Evolutionary conservation across 331 rosid species (phyloP), one percentile per base, ranked within the genome.

Genomic region (Quercus phellos): DNA sequence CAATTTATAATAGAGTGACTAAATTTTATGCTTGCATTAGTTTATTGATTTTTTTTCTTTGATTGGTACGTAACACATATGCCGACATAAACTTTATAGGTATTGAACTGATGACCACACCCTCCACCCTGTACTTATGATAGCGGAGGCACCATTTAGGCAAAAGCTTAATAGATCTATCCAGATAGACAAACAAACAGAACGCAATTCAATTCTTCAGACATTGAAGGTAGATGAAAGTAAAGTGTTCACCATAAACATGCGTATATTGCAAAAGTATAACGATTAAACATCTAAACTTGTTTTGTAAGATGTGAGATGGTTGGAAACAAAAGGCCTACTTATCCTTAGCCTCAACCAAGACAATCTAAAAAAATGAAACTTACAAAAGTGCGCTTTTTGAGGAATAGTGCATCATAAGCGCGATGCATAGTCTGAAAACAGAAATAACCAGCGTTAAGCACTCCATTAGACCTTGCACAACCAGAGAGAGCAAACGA

Each of bases 371-470:
- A 27, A 32, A 22, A 11, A 56, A 51, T 72, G 63, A 46, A 73
- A 85, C 95, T 80, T 84, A 94, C 94, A 79, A 51, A 16, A 79
- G 80, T 16, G 71, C 13, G 78, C 58, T 90, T 92, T 68, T 85
- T 78, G 67, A 51, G 79, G 71, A 86, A 87, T 27, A 85, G 29
- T n/a, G 94, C 90, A 86, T 90, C 88, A 71, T 83, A 88, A 73
- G 90, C 77, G 38, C 71, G 87, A 79, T 90, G 97, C 92, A 89
- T 78, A 1, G 97, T 89, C 85, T 89, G 95, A 77, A 92, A 94
- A 84, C 97, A 88, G 81, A 94, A 30, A 77, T 94, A 94, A 51
- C 99, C 99, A 73, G 92, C 99, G 84, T 88, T 92, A 30, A 92
- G 87, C 64, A 92, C 90, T 61, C 96, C 99, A 81, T 94, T 89